Evolutionary conservation across 1,139 yeast species (phyloP), one percentile per base, ranked within the genome.

Genomic region (Zygosaccharomyces sapae): DNA sequence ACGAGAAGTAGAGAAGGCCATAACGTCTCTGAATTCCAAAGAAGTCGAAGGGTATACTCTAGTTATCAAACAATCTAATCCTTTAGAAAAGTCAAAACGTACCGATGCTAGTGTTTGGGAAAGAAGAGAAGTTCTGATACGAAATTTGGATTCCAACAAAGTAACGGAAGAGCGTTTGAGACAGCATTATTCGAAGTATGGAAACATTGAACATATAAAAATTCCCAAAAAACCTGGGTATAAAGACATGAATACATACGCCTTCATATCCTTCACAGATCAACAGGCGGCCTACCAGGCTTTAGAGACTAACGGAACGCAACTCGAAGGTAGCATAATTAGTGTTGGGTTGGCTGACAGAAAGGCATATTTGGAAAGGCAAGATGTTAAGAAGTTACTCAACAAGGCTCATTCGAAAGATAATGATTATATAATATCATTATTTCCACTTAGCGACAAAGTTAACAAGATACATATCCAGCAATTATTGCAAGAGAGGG

Each of bases 1-100:
- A 0, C 70, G 70, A 6, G 70, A 68, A 29, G 89, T 94, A 0
- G 49, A 58, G 0, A 46, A 54, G 0, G 88, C 89, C 0, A 71
- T 77, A 1, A 50, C 55, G 0, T 47, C 53, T 1, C 67, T 79
- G n/a, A 63, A 83, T 56, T 78, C 74, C 0, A 66, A 61, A 30
- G 60, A 52, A 1, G 41, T 69, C 3, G 66, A 62, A 3, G 63
- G 59, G 2, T 62, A 55, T 48, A 59, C 63, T n/a, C 57, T 85
- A 35, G 72, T 76, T 0, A 89, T 80, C 0, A 78, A 78, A 51
- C 59, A 80, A 4, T 83, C 90, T 0, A 75, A 77, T 52, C 86
- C 89, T 0, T 56, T 63, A 16, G 61, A 69, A 3, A 69, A 60
- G 39, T 56, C 61, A 9, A 59, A 61, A 5, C 65, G 81, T 41